Evolutionary conservation across 495 filamentous ascomycete species (phyloP).

Genomic region (Penicillium parvum): DNA sequence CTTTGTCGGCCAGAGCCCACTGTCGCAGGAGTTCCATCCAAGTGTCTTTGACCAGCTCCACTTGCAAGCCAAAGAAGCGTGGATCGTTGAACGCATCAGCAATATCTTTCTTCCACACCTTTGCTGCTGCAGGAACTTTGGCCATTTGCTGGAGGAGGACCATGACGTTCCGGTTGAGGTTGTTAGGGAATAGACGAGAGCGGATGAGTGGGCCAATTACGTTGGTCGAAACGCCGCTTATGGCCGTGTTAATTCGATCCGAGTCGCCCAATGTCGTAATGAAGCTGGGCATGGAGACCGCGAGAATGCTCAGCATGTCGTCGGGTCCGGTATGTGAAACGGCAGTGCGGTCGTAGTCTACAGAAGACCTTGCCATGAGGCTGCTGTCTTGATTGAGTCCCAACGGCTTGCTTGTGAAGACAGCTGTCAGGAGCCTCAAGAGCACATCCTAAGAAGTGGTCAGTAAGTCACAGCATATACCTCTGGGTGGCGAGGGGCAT

Average conservation of each 20-base stretch:
- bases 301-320: conserved; percentile 77
- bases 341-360: conserved; percentile 43
- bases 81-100: conserved; percentile 87
- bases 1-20: conserved; percentile 80
- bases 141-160: conserved; percentile 72
- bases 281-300: conserved; percentile 72
- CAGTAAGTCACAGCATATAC: too few relatives aligned
- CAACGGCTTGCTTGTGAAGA: conserved; percentile 82
- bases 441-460: conserved; percentile 71
- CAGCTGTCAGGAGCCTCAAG: conserved; percentile 77
- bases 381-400: conserved; percentile 48
- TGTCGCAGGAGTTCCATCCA: conserved; percentile 84
- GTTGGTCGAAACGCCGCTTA: conserved; percentile 74
- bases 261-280: conserved; percentile 81
- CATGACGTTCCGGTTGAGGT: conserved; percentile 66
- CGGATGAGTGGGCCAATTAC: conserved; percentile 79
- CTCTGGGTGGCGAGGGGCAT: too few relatives aligned
- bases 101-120: conserved; percentile 89
- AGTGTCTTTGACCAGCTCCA: conserved; percentile 59
- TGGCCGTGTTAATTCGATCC: conserved; percentile 74
- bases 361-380: conserved; percentile 33
- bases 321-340: conserved; percentile 50
- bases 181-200: conserved; percentile 84
- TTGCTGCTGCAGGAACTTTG: conserved; percentile 72
- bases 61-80: conserved; percentile 69